These are phyloP conservation scores for Trichoderma sp. DNA, from an alignment of 2,329 filamentous ascomycete species.

Conservation along the genomic window DNA sequence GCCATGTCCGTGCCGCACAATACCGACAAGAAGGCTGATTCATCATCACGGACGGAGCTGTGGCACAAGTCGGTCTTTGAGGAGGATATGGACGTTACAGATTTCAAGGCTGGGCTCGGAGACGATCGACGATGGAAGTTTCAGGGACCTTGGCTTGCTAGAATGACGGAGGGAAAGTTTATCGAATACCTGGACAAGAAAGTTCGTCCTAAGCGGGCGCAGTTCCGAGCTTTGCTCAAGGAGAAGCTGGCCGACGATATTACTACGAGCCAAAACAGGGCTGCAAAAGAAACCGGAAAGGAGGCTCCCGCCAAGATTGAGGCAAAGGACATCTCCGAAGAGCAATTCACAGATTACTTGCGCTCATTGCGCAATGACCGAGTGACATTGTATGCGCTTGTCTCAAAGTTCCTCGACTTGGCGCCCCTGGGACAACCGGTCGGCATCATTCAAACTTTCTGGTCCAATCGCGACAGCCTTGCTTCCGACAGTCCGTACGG, in stretches of 20 bases:
- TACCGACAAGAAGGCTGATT: slow-evolving; percentile 26
- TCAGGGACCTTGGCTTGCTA: slow-evolving; percentile 65
- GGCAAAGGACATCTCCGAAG: slow-evolving; percentile 48
- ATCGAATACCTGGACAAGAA: slow-evolving; percentile 54
- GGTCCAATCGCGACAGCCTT: slow-evolving; percentile 31
- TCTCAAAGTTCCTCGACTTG: slow-evolving; percentile 64
- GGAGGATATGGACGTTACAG: slow-evolving; percentile 57
- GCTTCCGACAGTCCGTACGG: slow-evolving; percentile 49
- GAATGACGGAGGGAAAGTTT: slow-evolving; percentile 63
- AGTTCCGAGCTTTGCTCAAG: slow-evolving; percentile 59
- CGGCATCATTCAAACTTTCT: slow-evolving; percentile 33
- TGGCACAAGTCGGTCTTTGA: slow-evolving; percentile 60
- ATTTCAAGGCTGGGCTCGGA: slow-evolving; percentile 39
- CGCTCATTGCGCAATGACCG: slow-evolving; percentile 56
- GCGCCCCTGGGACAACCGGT: slow-evolving; percentile 50
- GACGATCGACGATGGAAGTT: slow-evolving; percentile 65
- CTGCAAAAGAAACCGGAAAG: slow-evolving; percentile 45
- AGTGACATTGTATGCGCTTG: slow-evolving; percentile 52
- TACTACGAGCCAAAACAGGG: slow-evolving; percentile 41
- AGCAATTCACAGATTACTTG: slow-evolving; percentile 54
- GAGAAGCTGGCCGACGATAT: slow-evolving; percentile 50
- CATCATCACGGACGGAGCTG: slow-evolving; percentile 27
- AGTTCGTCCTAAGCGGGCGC: slow-evolving; percentile 54
- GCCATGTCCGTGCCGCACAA: slow-evolving; percentile 61
- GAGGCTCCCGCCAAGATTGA: slow-evolving; percentile 35